Evolutionary conservation across 106 monocot species (phyloP), one percentile per base, ranked within the genome.

Genomic region (Posidonia australis): DNA sequence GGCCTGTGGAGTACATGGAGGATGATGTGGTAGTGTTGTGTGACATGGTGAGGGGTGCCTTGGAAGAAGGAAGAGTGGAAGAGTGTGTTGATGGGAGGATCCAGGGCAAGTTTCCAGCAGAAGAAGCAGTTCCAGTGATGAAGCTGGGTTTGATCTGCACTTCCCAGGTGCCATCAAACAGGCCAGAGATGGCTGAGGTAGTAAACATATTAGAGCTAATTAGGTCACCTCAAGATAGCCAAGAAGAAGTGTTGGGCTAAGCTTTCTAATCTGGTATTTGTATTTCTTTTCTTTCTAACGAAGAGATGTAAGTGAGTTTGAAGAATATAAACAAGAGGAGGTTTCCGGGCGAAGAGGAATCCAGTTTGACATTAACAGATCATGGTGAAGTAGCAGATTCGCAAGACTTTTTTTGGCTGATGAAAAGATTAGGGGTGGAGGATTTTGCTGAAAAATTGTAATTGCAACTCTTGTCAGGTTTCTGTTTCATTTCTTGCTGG

Each of bases 81-180:
- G 90, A 84, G 24, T 86, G 83, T 45, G 72, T 96, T 36, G 94
- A 96, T 68, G 64, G 47, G n/a, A 80, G 65, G 22, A 74, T 96
- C 7, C 46, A 54, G 24, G 87, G 84, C 2, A 77, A 76, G 10
- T 96, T 90, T 66, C 69, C 82, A 1, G 69, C 63, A 23, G 94
- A 96, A 28, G 94, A 96, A 66, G 84, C 78, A 6, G 76, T 84
- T 54, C 82, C 86, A 4, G 70, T 96, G 36, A 73, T 90, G 66
- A 96, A 90, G 59, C 70, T 96, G 25, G 94, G 90, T 16, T 52
- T 96, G 73, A 86, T 96, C n/a, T 96, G 94, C 57, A 86, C 90
- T 3, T 90, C 90, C 0, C 94, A 96, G 69, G 90, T 90, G 76
- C 94, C 94, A 7, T 96, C 94, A 1, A 84, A 78, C 62, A 66